Conservation (phyloP, 2,329 filamentous ascomycete species). For the Claviceps capensis region DNA sequence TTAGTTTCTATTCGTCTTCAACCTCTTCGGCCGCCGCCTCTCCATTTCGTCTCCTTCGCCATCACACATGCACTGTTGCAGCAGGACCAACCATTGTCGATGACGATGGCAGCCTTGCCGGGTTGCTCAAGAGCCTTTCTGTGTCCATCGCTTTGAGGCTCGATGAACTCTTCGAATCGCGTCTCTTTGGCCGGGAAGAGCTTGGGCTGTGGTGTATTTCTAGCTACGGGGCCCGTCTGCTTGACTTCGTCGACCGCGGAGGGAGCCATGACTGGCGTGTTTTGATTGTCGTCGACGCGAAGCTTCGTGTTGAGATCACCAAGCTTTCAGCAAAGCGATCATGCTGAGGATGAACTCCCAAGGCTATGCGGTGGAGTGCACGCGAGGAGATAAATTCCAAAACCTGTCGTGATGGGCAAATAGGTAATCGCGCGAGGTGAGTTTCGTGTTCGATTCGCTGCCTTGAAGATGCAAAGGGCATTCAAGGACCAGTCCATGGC, state of each 20-base stretch:
- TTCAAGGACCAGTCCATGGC: constrained; percentile 16
- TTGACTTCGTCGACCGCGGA: constrained; percentile 35
- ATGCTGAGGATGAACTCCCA: constrained; percentile 3
- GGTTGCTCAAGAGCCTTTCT: constrained; percentile 47
- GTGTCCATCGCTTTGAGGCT: constrained; percentile 52
- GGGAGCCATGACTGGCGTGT: constrained; percentile 32
- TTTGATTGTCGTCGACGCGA: constrained; percentile 1
- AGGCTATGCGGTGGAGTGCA: constrained; percentile 3
- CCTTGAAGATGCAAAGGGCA: neutral
- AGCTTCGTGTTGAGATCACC: constrained; percentile 1
- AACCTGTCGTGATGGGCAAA: neutral
- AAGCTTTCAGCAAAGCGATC: neutral
- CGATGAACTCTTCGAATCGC: constrained; percentile 42
- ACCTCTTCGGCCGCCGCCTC: neutral
- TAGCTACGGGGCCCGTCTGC: constrained; percentile 21
- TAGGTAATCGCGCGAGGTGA: neutral
- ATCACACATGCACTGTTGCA: constrained; percentile 8
- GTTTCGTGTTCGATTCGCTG: neutral
- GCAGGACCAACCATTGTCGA: constrained; percentile 70
- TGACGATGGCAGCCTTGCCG: constrained; percentile 68
- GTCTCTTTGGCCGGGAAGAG: constrained; percentile 50
- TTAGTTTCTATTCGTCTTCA: neutral
- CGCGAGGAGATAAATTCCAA: neutral
- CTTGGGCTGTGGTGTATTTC: constrained; percentile 37
- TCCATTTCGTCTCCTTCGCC: neutral